Conservation (phyloP, 441 rosid genomes). For the Flueggea neowawraea region DNA sequence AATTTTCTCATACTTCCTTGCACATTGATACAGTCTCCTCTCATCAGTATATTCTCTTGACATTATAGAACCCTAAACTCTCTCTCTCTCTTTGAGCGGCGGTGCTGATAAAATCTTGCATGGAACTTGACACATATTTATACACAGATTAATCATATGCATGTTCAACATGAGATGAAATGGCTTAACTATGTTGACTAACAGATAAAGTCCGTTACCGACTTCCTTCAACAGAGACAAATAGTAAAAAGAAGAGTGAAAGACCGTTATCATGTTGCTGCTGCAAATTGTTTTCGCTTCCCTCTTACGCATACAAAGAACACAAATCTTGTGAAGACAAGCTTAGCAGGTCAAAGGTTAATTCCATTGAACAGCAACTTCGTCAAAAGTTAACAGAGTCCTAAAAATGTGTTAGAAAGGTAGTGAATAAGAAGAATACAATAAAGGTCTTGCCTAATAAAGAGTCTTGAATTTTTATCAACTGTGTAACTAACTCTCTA, state of each 20-base stretch:
- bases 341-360: conserved; percentile 5
- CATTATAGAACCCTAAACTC: conserved; percentile 11
- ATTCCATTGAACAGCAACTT: background rate
- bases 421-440: too few relatives aligned
- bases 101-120: background rate
- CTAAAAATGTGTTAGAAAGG: too few relatives aligned
- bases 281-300: conserved; percentile 8
- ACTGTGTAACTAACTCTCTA: too few relatives aligned
- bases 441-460: too few relatives aligned
- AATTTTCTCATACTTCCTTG: conserved; percentile 32
- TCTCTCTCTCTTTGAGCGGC: background rate
- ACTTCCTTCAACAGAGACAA: conserved; percentile 12
- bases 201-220: conserved; percentile 28
- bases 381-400: background rate
- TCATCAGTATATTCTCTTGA: conserved; percentile 32
- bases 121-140: conserved; percentile 7
- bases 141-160: background rate
- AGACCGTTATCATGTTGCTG: conserved; percentile 15
- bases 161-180: conserved; percentile 16
- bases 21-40: conserved; percentile 28
- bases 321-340: conserved; percentile 33
- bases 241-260: background rate
- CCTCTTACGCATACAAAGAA: conserved; percentile 16
- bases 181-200: conserved; percentile 4
- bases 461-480: too few relatives aligned